Evolutionary conservation across 495 filamentous ascomycete genomes (phyloP).

Genomic region (Talaromyces thailandensis): DNA sequence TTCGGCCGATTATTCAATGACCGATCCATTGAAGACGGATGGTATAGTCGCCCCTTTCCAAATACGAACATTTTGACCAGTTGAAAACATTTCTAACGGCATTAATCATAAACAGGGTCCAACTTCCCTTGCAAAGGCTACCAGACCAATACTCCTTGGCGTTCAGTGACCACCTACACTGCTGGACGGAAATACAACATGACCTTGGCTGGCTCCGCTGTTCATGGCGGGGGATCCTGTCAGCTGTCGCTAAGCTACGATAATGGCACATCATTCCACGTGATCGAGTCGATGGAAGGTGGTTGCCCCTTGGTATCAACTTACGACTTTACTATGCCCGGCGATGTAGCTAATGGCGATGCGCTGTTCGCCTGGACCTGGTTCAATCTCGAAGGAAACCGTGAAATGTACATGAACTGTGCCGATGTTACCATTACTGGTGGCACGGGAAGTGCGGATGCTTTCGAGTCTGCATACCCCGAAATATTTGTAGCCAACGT

Average conservation of each 20-base stretch:
- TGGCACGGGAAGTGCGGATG: conserved; percentile 16
- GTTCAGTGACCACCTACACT: conserved; percentile 7
- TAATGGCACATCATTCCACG: conserved; percentile 20
- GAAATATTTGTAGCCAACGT: conserved; percentile 54
- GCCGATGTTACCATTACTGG: conserved; percentile 42
- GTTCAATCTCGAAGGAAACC: conserved; percentile 48
- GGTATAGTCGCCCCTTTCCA: neutral
- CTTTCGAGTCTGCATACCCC: conserved; percentile 30
- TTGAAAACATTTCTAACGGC: neutral
- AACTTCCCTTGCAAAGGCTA: conserved; percentile 69
- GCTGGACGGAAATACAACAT: conserved; percentile 51
- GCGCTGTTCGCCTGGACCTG: conserved; percentile 50
- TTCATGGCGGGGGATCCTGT: conserved; percentile 34
- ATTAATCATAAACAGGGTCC: conserved; percentile 19
- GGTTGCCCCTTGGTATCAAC: conserved; percentile 30
- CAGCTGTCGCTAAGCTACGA: conserved; percentile 38
- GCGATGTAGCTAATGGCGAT: conserved; percentile 44
- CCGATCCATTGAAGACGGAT: conserved; percentile 1
- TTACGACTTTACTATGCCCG: conserved; percentile 57
- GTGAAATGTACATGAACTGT: conserved; percentile 57
- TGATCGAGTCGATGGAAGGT: conserved; percentile 30
- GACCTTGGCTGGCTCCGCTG: conserved; percentile 46
- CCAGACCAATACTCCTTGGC: conserved; percentile 17
- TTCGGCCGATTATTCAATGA: conserved; percentile 9
- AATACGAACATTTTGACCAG: neutral